Evolutionary conservation across 495 filamentous ascomycete genomes (phyloP).

Genomic region (Letharia lupina): DNA sequence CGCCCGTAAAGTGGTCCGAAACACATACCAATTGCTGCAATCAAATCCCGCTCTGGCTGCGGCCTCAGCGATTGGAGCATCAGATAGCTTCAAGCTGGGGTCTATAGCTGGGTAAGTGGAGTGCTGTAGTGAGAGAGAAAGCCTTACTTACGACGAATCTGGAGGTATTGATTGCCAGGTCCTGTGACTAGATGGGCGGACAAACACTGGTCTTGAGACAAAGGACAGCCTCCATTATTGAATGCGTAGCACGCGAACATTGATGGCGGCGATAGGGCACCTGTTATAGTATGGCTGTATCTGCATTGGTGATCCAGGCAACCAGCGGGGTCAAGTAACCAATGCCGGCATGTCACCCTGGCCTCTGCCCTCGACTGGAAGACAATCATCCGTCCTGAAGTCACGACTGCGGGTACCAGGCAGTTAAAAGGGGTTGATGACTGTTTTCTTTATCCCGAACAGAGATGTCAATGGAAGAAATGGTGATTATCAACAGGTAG

Average conservation of each 20-base stretch:
- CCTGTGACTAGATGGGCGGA: conserved; percentile 12
- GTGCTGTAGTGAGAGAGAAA: background rate
- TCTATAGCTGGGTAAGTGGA: conserved; percentile 5
- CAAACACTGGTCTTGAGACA: conserved; percentile 13
- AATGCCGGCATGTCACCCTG: conserved; percentile 16
- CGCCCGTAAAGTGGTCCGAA: background rate
- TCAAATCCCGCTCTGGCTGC: conserved; percentile 23
- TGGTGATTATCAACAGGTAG: background rate
- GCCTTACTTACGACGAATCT: conserved; percentile 9
- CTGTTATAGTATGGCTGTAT: conserved; percentile 14
- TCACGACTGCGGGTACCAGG: background rate
- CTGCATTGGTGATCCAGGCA: conserved; percentile 15
- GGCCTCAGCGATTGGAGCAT: conserved; percentile 21
- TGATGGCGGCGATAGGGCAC: conserved; percentile 14
- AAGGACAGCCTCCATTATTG: conserved; percentile 12
- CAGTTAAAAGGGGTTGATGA: background rate
- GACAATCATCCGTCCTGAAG: background rate
- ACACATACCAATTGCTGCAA: conserved; percentile 15
- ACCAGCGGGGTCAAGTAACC: conserved; percentile 18
- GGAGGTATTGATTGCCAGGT: background rate
- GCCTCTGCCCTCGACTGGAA: conserved; percentile 1
- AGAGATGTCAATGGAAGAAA: background rate
- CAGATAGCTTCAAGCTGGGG: conserved; percentile 10
- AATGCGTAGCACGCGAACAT: conserved; percentile 17
- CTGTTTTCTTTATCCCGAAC: background rate